These are phyloP conservation scores for Cucurbita moschata DNA, from an alignment of 306 rosid genomes.

Conservation along the genomic window DNA sequence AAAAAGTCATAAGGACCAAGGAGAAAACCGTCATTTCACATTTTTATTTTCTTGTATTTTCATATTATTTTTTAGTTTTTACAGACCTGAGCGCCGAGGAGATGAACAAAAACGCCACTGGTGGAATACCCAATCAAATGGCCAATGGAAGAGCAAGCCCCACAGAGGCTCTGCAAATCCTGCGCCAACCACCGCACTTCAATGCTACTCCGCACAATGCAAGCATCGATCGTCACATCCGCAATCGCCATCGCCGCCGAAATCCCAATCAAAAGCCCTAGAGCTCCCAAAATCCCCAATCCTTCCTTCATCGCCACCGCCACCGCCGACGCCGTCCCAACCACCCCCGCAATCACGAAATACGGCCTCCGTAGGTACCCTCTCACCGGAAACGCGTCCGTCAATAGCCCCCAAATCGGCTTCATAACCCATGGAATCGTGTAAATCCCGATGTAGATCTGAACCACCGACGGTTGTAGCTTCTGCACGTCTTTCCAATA, in stretches of 20 bases:
- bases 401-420: conserved; percentile 61
- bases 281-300: conserved; percentile 24
- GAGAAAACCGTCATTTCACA: no score
- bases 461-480: conserved; percentile 44
- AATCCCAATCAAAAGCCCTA: conserved; percentile 33
- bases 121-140: conserved; percentile 47
- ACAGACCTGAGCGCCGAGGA: neutral
- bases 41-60: no score
- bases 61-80: neutral
- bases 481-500: conserved; percentile 75
- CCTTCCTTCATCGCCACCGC: neutral
- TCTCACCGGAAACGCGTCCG: conserved; percentile 37
- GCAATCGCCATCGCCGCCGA: conserved; percentile 46
- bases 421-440: conserved; percentile 60
- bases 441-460: conserved; percentile 39
- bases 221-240: conserved; percentile 67
- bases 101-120: neutral
- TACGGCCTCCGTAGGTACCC: conserved; percentile 37
- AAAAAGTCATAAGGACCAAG: no score
- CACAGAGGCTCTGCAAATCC: conserved; percentile 61
- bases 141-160: conserved; percentile 39
- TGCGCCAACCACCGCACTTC: conserved; percentile 39
- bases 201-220: conserved; percentile 59
- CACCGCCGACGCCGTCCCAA: neutral
- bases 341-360: neutral